These are phyloP conservation scores for Penicillium sp. DNA, from an alignment of 2,329 filamentous ascomycete genomes.

Conservation along the genomic window DNA sequence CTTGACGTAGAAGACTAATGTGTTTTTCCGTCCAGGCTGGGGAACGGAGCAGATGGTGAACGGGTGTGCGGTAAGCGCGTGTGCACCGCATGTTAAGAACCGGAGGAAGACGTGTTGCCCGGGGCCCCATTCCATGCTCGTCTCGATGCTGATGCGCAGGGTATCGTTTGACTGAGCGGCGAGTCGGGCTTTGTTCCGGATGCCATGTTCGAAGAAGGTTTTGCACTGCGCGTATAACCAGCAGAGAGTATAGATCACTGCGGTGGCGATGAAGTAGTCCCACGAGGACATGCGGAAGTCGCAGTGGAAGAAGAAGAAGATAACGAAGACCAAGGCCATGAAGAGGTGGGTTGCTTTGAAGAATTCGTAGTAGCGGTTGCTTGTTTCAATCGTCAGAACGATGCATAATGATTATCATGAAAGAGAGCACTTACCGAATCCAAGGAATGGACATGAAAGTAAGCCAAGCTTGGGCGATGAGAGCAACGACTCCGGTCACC, in stretches of 20 bases:
- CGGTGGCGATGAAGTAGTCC: conserved; percentile 62
- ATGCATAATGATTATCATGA: background rate
- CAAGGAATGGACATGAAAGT: conserved; percentile 43
- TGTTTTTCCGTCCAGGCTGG: conserved; percentile 22
- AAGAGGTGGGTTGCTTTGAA: conserved; percentile 60
- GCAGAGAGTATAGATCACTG: conserved; percentile 51
- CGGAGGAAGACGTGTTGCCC: conserved; percentile 58
- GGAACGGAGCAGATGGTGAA: conserved; percentile 57
- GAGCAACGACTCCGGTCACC: conserved; percentile 55
- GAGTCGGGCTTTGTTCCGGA: conserved; percentile 44
- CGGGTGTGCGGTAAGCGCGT: conserved; percentile 51
- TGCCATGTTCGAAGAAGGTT: conserved; percentile 53
- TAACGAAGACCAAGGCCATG: conserved; percentile 53
- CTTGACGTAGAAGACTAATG: conserved; percentile 56
- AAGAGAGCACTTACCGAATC: conserved; percentile 21
- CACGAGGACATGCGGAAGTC: conserved; percentile 56
- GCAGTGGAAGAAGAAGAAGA: conserved; percentile 63
- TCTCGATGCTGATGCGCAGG: conserved; percentile 46
- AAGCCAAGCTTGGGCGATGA: conserved; percentile 55
- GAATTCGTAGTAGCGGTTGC: conserved; percentile 58
- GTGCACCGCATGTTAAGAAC: conserved; percentile 45
- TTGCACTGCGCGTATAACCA: conserved; percentile 48
- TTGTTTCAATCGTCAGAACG: conserved; percentile 18
- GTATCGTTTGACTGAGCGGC: conserved; percentile 41
- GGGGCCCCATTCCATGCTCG: conserved; percentile 48